Percentiles rank a stretch among this genome's conserved stretches.
These are phyloP conservation scores for Serendipita sp. DNA, from an alignment of 768 basidiomycete species.

Conservation along the genomic window DNA sequence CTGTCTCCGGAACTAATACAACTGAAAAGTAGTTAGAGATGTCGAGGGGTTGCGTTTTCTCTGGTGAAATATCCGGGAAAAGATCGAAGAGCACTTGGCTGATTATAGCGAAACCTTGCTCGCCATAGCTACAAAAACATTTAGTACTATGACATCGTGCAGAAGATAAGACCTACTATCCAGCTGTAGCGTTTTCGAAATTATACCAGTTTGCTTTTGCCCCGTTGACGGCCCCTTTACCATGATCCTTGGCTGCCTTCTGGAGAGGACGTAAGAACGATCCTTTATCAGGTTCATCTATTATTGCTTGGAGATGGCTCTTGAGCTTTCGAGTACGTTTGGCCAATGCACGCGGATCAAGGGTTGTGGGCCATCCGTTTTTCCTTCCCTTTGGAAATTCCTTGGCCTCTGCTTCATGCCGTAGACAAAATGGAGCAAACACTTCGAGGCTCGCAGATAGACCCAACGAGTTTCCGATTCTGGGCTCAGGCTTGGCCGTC, in stretches of 20 bases:
- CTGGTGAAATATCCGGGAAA: constrained; percentile 43
- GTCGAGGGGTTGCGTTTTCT: constrained; percentile 46
- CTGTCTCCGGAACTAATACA: constrained; percentile 82
- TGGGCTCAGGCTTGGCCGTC: constrained; percentile 44
- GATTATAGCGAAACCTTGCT: constrained; percentile 67
- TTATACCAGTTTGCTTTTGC: constrained; percentile 59
- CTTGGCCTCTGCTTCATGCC: constrained; percentile 61
- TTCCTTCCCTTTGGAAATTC: constrained; percentile 53
- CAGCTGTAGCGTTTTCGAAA: constrained; percentile 72
- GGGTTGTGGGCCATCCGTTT: constrained; percentile 61
- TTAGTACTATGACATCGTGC: not conserved
- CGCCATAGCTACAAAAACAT: constrained; percentile 50
- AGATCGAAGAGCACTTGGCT: constrained; percentile 58
- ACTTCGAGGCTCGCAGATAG: constrained; percentile 32
- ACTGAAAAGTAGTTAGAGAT: constrained; percentile 63
- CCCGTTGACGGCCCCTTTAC: constrained; percentile 36
- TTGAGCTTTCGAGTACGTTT: constrained; percentile 38
- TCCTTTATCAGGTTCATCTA: constrained; percentile 27
- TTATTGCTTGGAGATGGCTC: constrained; percentile 29
- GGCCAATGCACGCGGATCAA: constrained; percentile 44
- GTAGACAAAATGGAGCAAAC: constrained; percentile 56
- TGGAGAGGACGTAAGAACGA: constrained; percentile 14
- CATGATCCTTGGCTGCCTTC: constrained; percentile 13
- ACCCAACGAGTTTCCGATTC: constrained; percentile 53
- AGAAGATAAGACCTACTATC: constrained; percentile 49